These are phyloP conservation scores for Baeospora myosura DNA, from an alignment of 1,284 basidiomycete species.

Conservation along the genomic window DNA sequence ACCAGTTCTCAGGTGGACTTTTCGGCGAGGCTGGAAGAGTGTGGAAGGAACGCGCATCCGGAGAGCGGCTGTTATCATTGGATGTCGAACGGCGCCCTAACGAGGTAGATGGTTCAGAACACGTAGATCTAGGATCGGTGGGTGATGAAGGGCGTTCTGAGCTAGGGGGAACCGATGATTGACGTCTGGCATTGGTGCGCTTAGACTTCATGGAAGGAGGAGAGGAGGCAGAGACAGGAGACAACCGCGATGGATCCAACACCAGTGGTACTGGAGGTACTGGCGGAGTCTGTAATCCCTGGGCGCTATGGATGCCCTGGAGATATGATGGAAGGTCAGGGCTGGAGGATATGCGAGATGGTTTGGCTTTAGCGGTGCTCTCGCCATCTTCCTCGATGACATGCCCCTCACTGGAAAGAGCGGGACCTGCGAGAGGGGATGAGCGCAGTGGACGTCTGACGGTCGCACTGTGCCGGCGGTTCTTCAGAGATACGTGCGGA, in stretches of 20 bases:
- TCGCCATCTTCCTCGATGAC: slow-evolving; percentile 3
- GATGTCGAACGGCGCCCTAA: background rate
- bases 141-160: background rate
- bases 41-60: background rate
- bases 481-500: no score
- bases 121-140: background rate
- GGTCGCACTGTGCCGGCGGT: no score
- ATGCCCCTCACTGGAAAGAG: slow-evolving; percentile 7
- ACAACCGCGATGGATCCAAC: background rate
- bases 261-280: no score
- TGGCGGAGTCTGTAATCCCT: background rate
- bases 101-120: background rate
- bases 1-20: slow-evolving; percentile 6
- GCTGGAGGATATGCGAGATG: slow-evolving; percentile 12
- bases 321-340: slow-evolving; percentile 6
- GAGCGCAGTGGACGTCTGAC: slow-evolving; percentile 9
- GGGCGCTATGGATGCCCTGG: no score
- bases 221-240: background rate
- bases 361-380: slow-evolving; percentile 3
- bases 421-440: slow-evolving; percentile 12
- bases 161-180: slow-evolving; percentile 3
- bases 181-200: no score
- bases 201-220: background rate
- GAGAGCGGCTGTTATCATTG: background rate
- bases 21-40: background rate